phyloP scores from a whole-genome alignment of 2,329 filamentous ascomycete species.

The Aphanocladium album region DNA sequence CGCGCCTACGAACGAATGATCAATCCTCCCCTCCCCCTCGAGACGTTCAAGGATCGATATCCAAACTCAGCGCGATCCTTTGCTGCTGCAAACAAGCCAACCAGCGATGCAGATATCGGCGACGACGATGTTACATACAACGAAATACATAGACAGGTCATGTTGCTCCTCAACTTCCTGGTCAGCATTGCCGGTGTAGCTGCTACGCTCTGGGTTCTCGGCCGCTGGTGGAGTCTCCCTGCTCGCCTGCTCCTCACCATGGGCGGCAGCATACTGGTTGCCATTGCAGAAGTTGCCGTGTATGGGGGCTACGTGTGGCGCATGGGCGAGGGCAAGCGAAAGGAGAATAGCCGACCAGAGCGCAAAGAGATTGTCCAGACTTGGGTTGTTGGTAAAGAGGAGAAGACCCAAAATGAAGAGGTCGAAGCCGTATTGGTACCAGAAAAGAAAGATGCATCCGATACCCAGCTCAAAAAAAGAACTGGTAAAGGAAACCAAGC shows the following conservation, averaged over 20 bases:
- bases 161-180: slow-evolving; percentile 84
- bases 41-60: slow-evolving; percentile 57
- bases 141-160: slow-evolving; percentile 75
- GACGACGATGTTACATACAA: slow-evolving; percentile 63
- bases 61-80: slow-evolving; percentile 51
- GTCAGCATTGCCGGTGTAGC: slow-evolving; percentile 78
- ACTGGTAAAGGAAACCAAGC: not conserved
- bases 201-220: slow-evolving; percentile 71
- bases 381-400: slow-evolving; percentile 56
- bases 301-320: slow-evolving; percentile 72
- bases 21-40: slow-evolving; percentile 50
- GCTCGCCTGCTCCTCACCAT: slow-evolving; percentile 66
- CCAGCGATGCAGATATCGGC: slow-evolving; percentile 41
- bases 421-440: slow-evolving; percentile 22
- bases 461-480: slow-evolving; percentile 2
- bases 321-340: slow-evolving; percentile 61
- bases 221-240: slow-evolving; percentile 69
- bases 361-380: slow-evolving; percentile 65
- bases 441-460: slow-evolving; percentile 17
- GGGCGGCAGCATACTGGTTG: slow-evolving; percentile 64
- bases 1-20: slow-evolving; percentile 78
- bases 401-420: slow-evolving; percentile 21
- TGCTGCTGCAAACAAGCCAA: slow-evolving; percentile 48
- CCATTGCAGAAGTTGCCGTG: slow-evolving; percentile 70
- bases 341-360: slow-evolving; percentile 56